Percentiles rank a stretch among this genome's conserved stretches.
Conservation (phyloP, 768 basidiomycete genomes). For the Mycena alexandri region DNA sequence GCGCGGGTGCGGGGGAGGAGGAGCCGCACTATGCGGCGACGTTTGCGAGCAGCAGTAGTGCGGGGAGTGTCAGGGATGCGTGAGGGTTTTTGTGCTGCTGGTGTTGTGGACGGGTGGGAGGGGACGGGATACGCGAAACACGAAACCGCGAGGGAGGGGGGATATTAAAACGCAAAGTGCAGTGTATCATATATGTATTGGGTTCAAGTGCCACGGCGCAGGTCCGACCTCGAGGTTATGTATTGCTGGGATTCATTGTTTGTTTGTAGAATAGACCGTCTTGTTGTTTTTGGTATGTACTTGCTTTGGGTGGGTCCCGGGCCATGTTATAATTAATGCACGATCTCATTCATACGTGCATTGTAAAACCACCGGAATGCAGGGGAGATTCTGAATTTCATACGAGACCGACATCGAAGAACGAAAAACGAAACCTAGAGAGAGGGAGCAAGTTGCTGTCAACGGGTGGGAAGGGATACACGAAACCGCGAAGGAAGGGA, state of each 20-base stretch:
- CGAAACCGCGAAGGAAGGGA: no score
- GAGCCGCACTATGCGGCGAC: conserved; percentile 30
- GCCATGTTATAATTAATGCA: no score
- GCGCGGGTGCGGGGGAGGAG: conserved; percentile 22
- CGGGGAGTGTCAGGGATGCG: conserved; percentile 25
- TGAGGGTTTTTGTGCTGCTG: background rate
- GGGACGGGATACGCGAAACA: background rate
- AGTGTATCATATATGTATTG: conserved; percentile 27
- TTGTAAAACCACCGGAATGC: no score
- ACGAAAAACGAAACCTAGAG: no score
- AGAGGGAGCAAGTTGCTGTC: no score
- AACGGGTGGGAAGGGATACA: no score
- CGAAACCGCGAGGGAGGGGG: background rate
- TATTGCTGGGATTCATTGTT: conserved; percentile 14
- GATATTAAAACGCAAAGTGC: background rate
- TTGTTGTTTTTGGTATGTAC: background rate
- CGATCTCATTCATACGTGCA: no score
- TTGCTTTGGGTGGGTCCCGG: no score
- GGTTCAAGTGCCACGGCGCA: background rate
- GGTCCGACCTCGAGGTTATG: background rate
- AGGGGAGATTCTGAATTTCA: no score
- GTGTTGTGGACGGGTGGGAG: no score
- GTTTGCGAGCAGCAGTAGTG: conserved; percentile 34
- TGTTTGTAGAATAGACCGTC: background rate
- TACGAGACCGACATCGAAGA: no score